Base-by-base conservation (phyloP, 1,284 basidiomycete genomes). In the Tilletia caries region DNA sequence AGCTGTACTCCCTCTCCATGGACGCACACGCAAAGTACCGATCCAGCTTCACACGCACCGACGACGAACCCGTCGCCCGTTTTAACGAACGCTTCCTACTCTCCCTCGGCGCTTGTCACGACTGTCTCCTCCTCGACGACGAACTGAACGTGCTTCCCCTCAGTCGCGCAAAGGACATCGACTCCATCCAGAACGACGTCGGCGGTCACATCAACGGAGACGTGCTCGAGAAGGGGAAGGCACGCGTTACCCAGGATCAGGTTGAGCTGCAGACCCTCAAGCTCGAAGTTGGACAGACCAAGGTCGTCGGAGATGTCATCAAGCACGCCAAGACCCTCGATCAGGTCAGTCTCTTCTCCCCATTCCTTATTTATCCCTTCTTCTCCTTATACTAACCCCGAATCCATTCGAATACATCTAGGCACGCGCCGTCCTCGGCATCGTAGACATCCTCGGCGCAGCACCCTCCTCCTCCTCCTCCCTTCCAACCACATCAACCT, bases 111-210 rank as follows among this genome's bases (percentile, higher is more conserved):
- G 97, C 62, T 94, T 95, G 37, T 88, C 71, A 73, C 13, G 92
- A 95, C 81, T 98, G 95, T 76, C 86, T 99, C 1, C 89, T 98
- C 29, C 88, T 98, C 60, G 96, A 99, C 80, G 96, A 99, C 81
- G 96, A 98, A 84, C 89, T 99, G 68, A 98, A 98, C 81, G 95
- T 98, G 4, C 88, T 99, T 2, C 96, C 96, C 0, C 90, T 99
- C 25, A 96, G 93, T n/a, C 90, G 90, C 64, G 95, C 91, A 46
- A 98, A 98, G 84, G 93, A 98, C 82, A 96, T 98, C 77, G 86
- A 86, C 2, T 88, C 91, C 0, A 83, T 90, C 32, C 88, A 90
- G 68, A 89, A 91, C 37, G 76, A 78, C 23, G 25, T 23, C 20
- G 46, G 25, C 20, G 73, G 73, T 58, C 70, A 69, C 12, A 73